Percentiles rank a stretch among this genome's conserved stretches.
Evolutionary conservation across 352 stramenopile genomes (phyloP).

Genomic region (Phytophthora litchii): DNA sequence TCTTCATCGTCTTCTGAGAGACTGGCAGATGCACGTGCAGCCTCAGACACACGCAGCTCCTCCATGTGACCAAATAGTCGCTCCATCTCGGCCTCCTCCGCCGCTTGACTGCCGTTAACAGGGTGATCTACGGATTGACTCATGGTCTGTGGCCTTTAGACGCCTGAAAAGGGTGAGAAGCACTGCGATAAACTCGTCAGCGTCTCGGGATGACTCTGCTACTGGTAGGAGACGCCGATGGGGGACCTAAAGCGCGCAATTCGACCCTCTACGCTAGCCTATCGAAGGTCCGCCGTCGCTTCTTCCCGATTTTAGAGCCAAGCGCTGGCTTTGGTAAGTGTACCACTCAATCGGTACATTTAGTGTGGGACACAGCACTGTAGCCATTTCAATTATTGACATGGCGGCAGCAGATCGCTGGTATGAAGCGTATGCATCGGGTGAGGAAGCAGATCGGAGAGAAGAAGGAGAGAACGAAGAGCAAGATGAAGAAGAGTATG

Average conservation of each 20-base stretch:
- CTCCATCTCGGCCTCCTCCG: conserved; percentile 57
- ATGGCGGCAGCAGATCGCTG: conserved; percentile 20
- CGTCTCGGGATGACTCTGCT: conserved; percentile 5
- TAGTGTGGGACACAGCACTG: background rate
- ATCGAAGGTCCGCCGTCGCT: conserved; percentile 25
- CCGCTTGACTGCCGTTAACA: conserved; percentile 26
- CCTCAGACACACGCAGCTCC: conserved; percentile 52
- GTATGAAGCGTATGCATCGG: conserved; percentile 22
- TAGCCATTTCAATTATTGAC: conserved; percentile 8
- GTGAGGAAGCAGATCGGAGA: conserved; percentile 7
- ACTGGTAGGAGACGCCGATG: background rate
- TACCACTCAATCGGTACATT: conserved; percentile 8
- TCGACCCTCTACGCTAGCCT: conserved; percentile 9
- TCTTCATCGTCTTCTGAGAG: conserved; percentile 48
- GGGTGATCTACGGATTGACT: conserved; percentile 16
- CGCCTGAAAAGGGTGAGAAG: background rate
- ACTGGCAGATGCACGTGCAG: conserved; percentile 40
- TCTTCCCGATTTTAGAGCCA: conserved; percentile 18
- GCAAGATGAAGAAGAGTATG: conserved; percentile 22
- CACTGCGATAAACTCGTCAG: conserved; percentile 6
- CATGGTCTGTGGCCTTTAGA: conserved; percentile 25
- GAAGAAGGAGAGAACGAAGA: conserved; percentile 6
- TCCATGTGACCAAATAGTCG: conserved; percentile 59
- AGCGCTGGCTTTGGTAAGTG: conserved; percentile 1
- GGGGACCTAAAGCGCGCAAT: conserved; percentile 5